Percentiles rank a stretch among this genome's conserved stretches.
phyloP scores from a whole-genome alignment of 73 alveolate species.

The Paramecium sonneborni region DNA sequence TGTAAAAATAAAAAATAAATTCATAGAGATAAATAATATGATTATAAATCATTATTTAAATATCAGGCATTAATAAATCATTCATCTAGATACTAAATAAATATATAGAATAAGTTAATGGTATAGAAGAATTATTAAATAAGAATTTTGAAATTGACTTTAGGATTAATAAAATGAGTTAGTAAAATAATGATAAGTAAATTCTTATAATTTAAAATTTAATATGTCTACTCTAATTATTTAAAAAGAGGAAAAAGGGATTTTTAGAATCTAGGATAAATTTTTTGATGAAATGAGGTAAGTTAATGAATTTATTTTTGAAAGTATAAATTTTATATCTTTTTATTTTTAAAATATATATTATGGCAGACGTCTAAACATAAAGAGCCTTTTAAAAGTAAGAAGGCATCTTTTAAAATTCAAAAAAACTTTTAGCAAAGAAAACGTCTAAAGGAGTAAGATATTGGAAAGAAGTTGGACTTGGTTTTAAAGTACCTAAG shows the following conservation, averaged over 20 bases:
- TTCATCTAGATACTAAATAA: too few relatives aligned
- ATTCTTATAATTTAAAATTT: background rate
- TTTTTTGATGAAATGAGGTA: background rate
- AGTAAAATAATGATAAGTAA: background rate
- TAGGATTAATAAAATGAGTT: background rate
- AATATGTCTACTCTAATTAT: background rate
- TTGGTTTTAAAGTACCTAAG: conserved; percentile 96
- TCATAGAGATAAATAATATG: too few relatives aligned
- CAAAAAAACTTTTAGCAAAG: conserved; percentile 84
- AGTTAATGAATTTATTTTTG: background rate
- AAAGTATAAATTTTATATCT: background rate
- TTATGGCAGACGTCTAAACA: conserved; percentile 70
- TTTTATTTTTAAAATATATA: background rate
- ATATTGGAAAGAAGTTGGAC: conserved; percentile 96
- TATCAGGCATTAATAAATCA: too few relatives aligned
- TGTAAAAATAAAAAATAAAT: too few relatives aligned
- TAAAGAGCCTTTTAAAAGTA: conserved; percentile 91
- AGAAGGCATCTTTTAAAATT: conserved; percentile 85
- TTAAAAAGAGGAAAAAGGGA: too few relatives aligned
- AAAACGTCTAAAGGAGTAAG: conserved; percentile 91
- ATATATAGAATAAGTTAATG: too few relatives aligned
- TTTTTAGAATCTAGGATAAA: background rate
- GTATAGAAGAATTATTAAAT: background rate
- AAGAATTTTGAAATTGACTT: background rate
- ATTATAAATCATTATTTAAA: too few relatives aligned